phyloP scores from a whole-genome alignment of 352 stramenopile species.

The Aphanomyces cochlioides region DNA sequence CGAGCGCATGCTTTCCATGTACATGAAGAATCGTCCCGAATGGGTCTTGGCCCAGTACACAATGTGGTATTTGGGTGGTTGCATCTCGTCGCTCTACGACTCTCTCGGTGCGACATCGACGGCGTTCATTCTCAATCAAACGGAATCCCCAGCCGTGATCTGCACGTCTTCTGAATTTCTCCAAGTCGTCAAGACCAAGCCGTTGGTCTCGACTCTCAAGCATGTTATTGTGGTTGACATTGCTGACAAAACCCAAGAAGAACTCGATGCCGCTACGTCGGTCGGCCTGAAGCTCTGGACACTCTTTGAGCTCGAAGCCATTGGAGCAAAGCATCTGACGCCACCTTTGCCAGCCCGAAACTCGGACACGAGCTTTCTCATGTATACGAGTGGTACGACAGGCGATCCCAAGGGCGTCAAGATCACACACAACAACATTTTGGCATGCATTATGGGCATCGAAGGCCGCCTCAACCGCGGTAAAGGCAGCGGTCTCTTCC shows the following conservation, averaged over 20 bases:
- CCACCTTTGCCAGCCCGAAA: slow-evolving; percentile 33
- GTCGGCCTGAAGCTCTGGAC: slow-evolving; percentile 11
- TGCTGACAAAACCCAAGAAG: neutral
- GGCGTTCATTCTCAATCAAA: slow-evolving; percentile 30
- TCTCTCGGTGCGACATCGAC: slow-evolving; percentile 34
- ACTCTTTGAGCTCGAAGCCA: slow-evolving; percentile 8
- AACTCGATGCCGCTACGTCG: neutral
- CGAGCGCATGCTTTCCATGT: slow-evolving; percentile 60
- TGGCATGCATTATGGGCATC: slow-evolving; percentile 32
- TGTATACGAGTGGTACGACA: slow-evolving; percentile 35
- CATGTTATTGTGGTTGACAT: slow-evolving; percentile 21
- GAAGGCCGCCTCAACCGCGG: slow-evolving; percentile 13
- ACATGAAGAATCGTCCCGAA: slow-evolving; percentile 88
- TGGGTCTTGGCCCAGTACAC: slow-evolving; percentile 85
- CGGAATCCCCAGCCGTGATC: slow-evolving; percentile 32
- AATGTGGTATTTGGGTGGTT: slow-evolving; percentile 57
- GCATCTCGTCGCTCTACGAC: slow-evolving; percentile 75
- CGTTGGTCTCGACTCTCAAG: neutral
- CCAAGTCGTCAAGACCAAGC: slow-evolving; percentile 16
- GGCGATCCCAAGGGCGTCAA: slow-evolving; percentile 34
- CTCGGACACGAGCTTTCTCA: slow-evolving; percentile 14
- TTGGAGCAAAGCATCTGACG: slow-evolving; percentile 32
- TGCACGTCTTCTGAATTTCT: slow-evolving; percentile 31
- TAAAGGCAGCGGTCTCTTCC: neutral
- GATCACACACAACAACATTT: slow-evolving; percentile 33